A percentile compares a stretch with the other conserved stretches of the same genome.
These are phyloP conservation scores for Mytilinidion resinicola DNA, from an alignment of 495 filamentous ascomycete species.

Conservation along the genomic window DNA sequence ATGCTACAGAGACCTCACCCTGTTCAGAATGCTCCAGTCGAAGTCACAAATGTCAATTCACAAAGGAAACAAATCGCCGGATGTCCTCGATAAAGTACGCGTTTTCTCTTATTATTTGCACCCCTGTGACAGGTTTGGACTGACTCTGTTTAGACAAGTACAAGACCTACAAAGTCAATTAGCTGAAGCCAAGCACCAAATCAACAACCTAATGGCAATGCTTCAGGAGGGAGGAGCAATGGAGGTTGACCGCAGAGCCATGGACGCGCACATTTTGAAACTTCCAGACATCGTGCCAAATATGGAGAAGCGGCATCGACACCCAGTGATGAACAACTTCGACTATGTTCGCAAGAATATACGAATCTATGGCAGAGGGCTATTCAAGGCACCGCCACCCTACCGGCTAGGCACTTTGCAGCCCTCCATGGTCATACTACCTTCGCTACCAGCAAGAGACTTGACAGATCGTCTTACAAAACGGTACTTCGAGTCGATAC, in stretches of 20 bases:
- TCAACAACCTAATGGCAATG: constrained; percentile 60
- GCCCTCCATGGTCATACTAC: constrained; percentile 50
- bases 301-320: constrained; percentile 46
- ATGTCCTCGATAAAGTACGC: constrained; percentile 96
- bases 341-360: constrained; percentile 66
- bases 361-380: constrained; percentile 64
- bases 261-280: constrained; percentile 52
- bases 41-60: constrained; percentile 96
- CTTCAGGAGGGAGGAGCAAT: constrained; percentile 41
- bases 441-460: constrained; percentile 63
- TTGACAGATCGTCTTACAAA: constrained; percentile 69
- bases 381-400: constrained; percentile 74
- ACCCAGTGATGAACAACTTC: constrained; percentile 59
- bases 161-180: constrained; percentile 96
- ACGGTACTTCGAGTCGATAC: constrained; percentile 69
- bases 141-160: constrained; percentile 51
- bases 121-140: background rate
- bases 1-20: constrained; percentile 90
- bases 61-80: constrained; percentile 95
- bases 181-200: constrained; percentile 63
- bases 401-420: constrained; percentile 54
- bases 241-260: constrained; percentile 49
- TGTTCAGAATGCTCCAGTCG: constrained; percentile 95
- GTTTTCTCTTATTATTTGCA: background rate
- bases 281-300: constrained; percentile 65